Evolutionary conservation across 2,329 filamentous ascomycete species (phyloP), one percentile per base, ranked within the genome.

Genomic region (Plectosphaerella cucumerina): DNA sequence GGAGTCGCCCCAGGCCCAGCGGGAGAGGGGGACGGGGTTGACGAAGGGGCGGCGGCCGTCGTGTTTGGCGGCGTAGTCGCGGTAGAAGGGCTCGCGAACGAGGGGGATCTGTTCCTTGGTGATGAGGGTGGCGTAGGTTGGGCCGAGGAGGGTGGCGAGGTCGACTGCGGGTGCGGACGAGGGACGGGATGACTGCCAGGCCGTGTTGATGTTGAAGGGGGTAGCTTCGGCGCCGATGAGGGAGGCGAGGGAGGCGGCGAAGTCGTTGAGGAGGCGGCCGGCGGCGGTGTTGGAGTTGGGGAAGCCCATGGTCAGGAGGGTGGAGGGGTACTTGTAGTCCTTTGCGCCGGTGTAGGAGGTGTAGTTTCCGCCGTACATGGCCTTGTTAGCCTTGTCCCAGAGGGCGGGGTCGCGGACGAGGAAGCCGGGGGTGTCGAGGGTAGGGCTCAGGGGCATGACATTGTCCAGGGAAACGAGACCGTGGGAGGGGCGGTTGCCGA

Each of bases 381-480:
- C 68, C 12, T 59, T 50, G 23, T 63, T 62, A 6, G 64, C 66
- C 5, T 41, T 51, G 46, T 69, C 66, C 68, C 67, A 70, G 3
- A 70, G 44, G 1, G 51, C 47, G 1, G 66, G 61, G 47, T 71
- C 67, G 14, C 73, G 63, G 5, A 65, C 59, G 17, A 76, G 58
- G 47, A 77, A 68, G 0, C 73, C 75, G 0, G 71, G 62, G 0
- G 74, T 78, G 47, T 79, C 76, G 15, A 76, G 63, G 0, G 62
- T 60, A 0, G 69, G 61, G 0, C 65, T 67, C 1, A 78, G 57
- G 1, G 75, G 72, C 53, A 76, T 65, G 4, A 71, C 72, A 3
- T 67, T 57, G n/a, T 72, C 69, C 0, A 77, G 60, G 0, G 56
- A 57, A 4, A 76, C 69, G 4, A 73, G 59, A 0, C 62, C 69